These are phyloP conservation scores for Aspergillus texensis DNA, from an alignment of 2,329 filamentous ascomycete species.

Conservation along the genomic window DNA sequence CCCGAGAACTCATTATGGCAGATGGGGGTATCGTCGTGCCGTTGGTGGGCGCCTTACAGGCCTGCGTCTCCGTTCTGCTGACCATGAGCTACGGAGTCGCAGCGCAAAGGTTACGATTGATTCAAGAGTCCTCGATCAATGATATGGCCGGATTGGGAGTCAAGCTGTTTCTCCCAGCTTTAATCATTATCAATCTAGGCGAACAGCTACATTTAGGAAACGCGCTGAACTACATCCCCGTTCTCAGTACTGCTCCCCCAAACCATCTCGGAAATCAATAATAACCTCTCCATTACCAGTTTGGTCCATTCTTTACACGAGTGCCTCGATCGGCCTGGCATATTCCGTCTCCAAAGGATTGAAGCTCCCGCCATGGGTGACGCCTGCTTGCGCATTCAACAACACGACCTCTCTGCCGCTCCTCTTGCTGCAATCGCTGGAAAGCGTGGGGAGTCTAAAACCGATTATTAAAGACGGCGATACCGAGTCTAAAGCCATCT, in stretches of 20 bases:
- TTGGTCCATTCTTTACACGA: conserved; percentile 55
- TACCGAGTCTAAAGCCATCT: conserved; percentile 51
- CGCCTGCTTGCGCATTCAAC: conserved; percentile 59
- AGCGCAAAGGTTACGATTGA: conserved; percentile 53
- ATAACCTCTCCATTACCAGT: conserved; percentile 33
- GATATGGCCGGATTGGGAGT: conserved; percentile 57
- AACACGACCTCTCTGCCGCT: conserved; percentile 60
- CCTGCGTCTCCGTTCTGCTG: conserved; percentile 56
- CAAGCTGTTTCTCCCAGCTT: conserved; percentile 55
- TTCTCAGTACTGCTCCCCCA: conserved; percentile 43
- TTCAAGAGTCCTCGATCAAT: conserved; percentile 52
- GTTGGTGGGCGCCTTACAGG: conserved; percentile 58
- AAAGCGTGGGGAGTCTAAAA: conserved; percentile 59
- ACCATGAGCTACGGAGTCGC: conserved; percentile 57
- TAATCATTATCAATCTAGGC: conserved; percentile 58
- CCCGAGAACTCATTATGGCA: conserved; percentile 10
- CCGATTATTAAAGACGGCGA: conserved; percentile 51
- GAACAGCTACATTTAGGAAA: conserved; percentile 53
- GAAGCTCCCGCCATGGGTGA: conserved; percentile 56
- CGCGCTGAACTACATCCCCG: conserved; percentile 51
- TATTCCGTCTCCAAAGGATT: conserved; percentile 47
- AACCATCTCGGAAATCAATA: not conserved
- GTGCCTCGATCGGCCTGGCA: conserved; percentile 53
- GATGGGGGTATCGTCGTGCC: conserved; percentile 27
- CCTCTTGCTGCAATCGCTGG: conserved; percentile 55